Evolutionary conservation across 108 stramenopile genomes (phyloP).

Genomic region (Pseudonitzschia multiseries): DNA sequence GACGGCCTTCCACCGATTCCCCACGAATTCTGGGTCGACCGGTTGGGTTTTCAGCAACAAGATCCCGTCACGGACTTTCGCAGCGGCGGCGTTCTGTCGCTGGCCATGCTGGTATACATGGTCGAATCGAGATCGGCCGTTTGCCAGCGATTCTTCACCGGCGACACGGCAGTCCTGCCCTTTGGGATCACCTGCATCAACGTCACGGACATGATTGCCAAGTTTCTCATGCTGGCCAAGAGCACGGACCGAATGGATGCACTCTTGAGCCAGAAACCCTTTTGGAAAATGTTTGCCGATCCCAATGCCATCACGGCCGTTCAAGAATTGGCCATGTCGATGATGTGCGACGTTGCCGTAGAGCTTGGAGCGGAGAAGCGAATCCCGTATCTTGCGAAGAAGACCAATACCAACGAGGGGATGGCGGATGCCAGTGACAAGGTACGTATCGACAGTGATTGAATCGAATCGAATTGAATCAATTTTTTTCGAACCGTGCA

Average conservation of each 20-base stretch:
- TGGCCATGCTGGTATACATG: constrained; percentile 84
- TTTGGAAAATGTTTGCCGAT: constrained; percentile 90
- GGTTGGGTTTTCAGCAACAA: constrained; percentile 82
- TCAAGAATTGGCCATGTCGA: constrained; percentile 74
- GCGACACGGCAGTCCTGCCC: constrained; percentile 75
- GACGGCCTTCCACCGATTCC: constrained; percentile 78
- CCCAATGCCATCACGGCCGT: constrained; percentile 78
- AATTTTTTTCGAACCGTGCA: too few species aligned
- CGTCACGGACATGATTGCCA: constrained; percentile 86
- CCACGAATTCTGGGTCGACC: constrained; percentile 74
- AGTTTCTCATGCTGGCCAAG: constrained; percentile 81
- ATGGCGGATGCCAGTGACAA: constrained; percentile 32
- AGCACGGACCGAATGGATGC: constrained; percentile 87
- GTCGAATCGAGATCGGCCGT: constrained; percentile 51
- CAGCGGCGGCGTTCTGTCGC: constrained; percentile 77
- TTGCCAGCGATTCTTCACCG: constrained; percentile 38
- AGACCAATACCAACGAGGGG: constrained; percentile 14
- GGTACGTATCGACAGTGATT: constrained; percentile 18
- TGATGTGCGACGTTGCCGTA: constrained; percentile 80
- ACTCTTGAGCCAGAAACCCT: constrained; percentile 76
- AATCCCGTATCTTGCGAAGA: constrained; percentile 27
- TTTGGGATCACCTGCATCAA: constrained; percentile 90
- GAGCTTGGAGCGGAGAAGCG: constrained; percentile 46
- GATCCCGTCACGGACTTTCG: constrained; percentile 91
- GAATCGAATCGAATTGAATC: constrained; percentile 1